Evolutionary conservation across 805 yeast species (phyloP).

Genomic region (Cyberlindnera samutprakarnensis): DNA sequence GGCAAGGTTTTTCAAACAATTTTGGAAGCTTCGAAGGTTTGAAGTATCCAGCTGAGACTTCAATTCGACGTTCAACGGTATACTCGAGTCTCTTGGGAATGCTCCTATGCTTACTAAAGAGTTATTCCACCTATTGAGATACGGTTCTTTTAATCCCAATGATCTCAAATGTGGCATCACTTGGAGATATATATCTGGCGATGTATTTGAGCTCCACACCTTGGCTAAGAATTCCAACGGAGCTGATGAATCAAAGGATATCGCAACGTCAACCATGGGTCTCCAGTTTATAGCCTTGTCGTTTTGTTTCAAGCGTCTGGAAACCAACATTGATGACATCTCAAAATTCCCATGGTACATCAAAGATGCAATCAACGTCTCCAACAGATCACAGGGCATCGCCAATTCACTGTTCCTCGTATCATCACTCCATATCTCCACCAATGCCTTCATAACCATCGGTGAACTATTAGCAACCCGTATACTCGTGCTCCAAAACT

Average conservation of each 20-base stretch:
- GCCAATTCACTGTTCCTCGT: conserved; percentile 1
- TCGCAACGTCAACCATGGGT: conserved; percentile 8
- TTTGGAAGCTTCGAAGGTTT: conserved; percentile 11
- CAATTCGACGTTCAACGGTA: conserved; percentile 8
- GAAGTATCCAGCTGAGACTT: conserved; percentile 8
- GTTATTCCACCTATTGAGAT: conserved; percentile 13
- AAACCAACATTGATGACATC: conserved; percentile 5
- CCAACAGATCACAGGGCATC: conserved; percentile 8
- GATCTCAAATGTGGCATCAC: conserved; percentile 9
- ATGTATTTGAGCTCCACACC: conserved; percentile 5
- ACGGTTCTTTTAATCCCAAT: conserved; percentile 5
- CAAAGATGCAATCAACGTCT: conserved; percentile 8
- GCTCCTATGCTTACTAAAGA: conserved; percentile 11
- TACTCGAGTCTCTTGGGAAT: conserved; percentile 11
- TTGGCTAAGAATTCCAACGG: conserved; percentile 5
- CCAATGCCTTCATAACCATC: conserved; percentile 6
- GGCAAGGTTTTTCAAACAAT: conserved; percentile 9
- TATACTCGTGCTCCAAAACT: conserved; percentile 14
- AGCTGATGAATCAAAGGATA: conserved; percentile 3
- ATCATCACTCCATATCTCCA: conserved; percentile 4
- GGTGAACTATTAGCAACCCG: conserved; percentile 12
- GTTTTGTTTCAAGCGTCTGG: no score
- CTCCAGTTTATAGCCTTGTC: conserved; percentile 14
- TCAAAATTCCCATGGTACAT: conserved; percentile 13
- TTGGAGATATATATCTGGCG: conserved; percentile 1